phyloP scores from a whole-genome alignment of 768 basidiomycete genomes.

The Phylloporus arenicola region DNA sequence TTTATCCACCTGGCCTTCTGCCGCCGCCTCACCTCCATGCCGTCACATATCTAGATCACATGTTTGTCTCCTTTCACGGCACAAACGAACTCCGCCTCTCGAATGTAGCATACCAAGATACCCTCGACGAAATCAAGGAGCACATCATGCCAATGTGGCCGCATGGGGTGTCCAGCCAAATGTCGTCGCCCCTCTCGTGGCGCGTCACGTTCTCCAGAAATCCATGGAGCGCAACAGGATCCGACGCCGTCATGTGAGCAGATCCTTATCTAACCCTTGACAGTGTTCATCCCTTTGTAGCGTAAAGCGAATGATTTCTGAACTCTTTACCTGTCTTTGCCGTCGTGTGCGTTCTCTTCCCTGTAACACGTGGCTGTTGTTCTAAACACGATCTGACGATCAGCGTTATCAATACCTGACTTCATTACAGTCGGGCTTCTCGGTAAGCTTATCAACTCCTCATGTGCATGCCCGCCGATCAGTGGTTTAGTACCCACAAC shows the following conservation, averaged over 20 bases:
- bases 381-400: conserved; percentile 8
- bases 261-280: background rate
- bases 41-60: conserved; percentile 47
- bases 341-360: conserved; percentile 41
- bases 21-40: conserved; percentile 22
- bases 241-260: conserved; percentile 48
- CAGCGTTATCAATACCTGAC: conserved; percentile 75
- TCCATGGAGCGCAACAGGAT: conserved; percentile 64
- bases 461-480: conserved; percentile 7
- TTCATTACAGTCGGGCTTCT: conserved; percentile 49
- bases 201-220: conserved; percentile 56
- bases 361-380: conserved; percentile 3
- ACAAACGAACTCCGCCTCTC: conserved; percentile 55
- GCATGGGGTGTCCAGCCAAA: conserved; percentile 47
- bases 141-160: conserved; percentile 61
- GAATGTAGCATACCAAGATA: conserved; percentile 45
- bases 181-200: conserved; percentile 43
- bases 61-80: conserved; percentile 65
- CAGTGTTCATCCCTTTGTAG: conserved; percentile 33
- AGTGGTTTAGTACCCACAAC: conserved; percentile 46
- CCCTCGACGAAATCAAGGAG: conserved; percentile 54
- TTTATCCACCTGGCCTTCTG: conserved; percentile 9
- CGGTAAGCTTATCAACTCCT: conserved; percentile 35
- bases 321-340: conserved; percentile 57
- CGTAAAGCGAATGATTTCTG: conserved; percentile 55